Conservation (phyloP, 495 filamentous ascomycete genomes). For the Neurospora sp. region DNA sequence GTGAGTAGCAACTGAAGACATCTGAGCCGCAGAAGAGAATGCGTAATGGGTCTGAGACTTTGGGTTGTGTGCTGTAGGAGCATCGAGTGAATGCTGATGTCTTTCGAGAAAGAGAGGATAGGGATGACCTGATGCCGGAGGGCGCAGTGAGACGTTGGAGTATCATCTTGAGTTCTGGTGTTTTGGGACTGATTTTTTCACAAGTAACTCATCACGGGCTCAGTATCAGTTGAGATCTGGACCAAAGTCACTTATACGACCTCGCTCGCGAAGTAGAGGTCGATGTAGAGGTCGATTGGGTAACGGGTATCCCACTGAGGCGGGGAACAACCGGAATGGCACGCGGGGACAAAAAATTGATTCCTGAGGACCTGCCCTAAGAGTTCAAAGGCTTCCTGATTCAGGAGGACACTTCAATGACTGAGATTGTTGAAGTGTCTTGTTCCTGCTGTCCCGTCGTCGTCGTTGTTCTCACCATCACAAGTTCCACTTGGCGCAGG, state of each 20-base stretch:
- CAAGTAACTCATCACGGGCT: not conserved
- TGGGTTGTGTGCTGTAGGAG: conserved; percentile 1
- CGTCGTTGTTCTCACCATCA: not conserved
- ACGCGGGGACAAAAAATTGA: not conserved
- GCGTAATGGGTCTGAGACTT: conserved; percentile 50
- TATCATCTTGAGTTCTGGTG: not conserved
- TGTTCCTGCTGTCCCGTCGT: not conserved
- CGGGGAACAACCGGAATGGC: not conserved
- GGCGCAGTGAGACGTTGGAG: not conserved
- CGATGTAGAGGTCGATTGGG: not conserved
- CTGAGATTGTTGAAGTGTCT: not conserved
- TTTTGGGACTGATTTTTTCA: not conserved
- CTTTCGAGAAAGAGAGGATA: not conserved
- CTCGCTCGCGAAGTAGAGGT: not conserved
- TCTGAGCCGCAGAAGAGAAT: conserved; percentile 96
- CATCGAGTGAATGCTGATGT: not conserved
- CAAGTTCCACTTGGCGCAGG: not conserved
- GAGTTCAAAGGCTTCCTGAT: not conserved
- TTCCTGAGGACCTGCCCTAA: not conserved
- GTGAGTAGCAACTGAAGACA: conserved; percentile 73
- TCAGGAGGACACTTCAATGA: not conserved
- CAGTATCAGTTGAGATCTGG: not conserved
- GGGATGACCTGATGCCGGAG: not conserved
- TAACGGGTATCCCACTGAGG: not conserved
- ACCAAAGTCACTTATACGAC: not conserved